Evolutionary conservation across 2,329 filamentous ascomycete genomes (phyloP), one percentile per base, ranked within the genome.

Genomic region (Neopestalotiopsis sp.): DNA sequence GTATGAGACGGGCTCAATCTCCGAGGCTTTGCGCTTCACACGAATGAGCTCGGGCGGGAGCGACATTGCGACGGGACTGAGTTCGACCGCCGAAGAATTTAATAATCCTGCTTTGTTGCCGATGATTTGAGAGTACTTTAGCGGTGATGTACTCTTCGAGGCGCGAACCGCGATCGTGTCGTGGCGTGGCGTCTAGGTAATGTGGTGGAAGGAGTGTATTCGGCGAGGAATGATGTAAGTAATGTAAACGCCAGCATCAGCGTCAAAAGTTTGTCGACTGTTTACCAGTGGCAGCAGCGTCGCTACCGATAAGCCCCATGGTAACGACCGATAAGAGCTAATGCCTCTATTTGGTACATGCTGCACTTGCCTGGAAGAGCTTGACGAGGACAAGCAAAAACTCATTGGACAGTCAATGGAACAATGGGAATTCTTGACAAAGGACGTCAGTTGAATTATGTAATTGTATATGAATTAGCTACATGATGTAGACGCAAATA

Each of bases 11-110:
- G 87, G 86, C 13, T 81, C 80, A 42, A 84, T 82, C 69, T 85
- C 85, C 65, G 83, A 84, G 56, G 86, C 85, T 79, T 90, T 90
- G 74, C 88, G 87, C 82, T 90, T 90, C 72, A 90, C 85, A 68
- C 86, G 85, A 77, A 90, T 90, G 63, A 87, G 80, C 70, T 88
- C 84, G 32, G 88, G 88, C 30, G 88, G 88, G 4, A 88, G 80
- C 63, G 87, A 88, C 87, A 89, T 89, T 67, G 61, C 67, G 71
- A 4, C 9, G 9, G 4, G 45, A 52, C n/a, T 9, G n/a, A 9
- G 9, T 4, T 52, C 1, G n/a, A 17, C 1, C 9, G 9, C 9
- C 45, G 17, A 10, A 10, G 45, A 52, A n/a, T 20, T 52, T 52
- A 7, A n/a, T 14, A n/a, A 10, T n/a, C 6, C 14, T 4, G n/a